A percentile compares a stretch with the other conserved stretches of the same genome.
phyloP scores from a whole-genome alignment of 176 grass and related monocot species.

The Triticum monococcum region DNA sequence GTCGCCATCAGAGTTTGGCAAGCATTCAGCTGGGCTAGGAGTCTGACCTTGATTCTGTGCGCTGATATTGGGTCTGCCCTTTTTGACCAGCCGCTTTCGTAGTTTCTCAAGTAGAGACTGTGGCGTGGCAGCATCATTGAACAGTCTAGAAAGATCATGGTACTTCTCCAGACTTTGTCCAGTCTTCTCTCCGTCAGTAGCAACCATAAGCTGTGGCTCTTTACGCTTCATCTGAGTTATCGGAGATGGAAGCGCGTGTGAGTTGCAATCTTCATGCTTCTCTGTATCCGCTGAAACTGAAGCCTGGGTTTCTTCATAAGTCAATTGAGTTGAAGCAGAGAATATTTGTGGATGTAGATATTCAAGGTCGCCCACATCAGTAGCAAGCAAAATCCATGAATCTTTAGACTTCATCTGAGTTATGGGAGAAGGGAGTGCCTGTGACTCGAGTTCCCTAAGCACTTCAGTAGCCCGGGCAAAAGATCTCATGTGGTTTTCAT shows the following conservation, averaged over 20 bases:
- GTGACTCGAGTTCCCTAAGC: conserved; percentile 43
- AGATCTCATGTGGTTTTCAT: conserved; percentile 56
- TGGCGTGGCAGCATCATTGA: conserved; percentile 52
- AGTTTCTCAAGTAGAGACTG: conserved; percentile 54
- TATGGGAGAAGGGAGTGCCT: conserved; percentile 39
- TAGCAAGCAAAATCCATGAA: conserved; percentile 7
- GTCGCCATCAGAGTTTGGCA: background rate
- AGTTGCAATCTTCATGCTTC: conserved; percentile 22
- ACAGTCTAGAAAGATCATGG: conserved; percentile 43
- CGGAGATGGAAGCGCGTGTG: conserved; percentile 36
- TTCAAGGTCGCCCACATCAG: conserved; percentile 34
- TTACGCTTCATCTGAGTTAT: conserved; percentile 46
- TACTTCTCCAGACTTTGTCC: conserved; percentile 13
- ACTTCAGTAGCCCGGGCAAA: conserved; percentile 45
- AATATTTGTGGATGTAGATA: conserved; percentile 24
- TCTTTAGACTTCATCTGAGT: conserved; percentile 49
- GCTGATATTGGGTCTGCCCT: conserved; percentile 7
- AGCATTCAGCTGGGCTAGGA: conserved; percentile 14
- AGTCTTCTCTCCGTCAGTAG: conserved; percentile 13
- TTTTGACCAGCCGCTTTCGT: conserved; percentile 36
- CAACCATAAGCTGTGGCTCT: conserved; percentile 16
- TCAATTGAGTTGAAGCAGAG: conserved; percentile 24
- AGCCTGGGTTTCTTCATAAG: conserved; percentile 20
- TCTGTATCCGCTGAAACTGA: conserved; percentile 18
- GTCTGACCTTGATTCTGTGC: conserved; percentile 19